These are phyloP conservation scores for Leccinum olivaceopallidum DNA, from an alignment of 768 basidiomycete genomes.

Conservation along the genomic window DNA sequence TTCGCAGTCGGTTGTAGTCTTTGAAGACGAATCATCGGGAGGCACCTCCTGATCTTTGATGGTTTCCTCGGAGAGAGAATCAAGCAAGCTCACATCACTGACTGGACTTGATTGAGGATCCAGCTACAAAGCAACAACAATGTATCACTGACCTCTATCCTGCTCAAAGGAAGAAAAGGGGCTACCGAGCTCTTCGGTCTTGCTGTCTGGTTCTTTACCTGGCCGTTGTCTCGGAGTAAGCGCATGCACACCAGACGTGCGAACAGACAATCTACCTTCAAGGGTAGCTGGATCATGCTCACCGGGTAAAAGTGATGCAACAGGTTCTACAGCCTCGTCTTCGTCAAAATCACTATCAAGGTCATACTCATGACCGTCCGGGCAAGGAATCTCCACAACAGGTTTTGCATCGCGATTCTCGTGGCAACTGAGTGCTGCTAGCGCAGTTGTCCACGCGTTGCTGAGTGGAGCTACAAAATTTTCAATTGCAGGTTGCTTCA, in stretches of 20 bases:
- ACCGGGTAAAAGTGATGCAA: not conserved
- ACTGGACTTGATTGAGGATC: conserved; percentile 13
- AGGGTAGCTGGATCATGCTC: not conserved
- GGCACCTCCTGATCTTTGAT: not conserved
- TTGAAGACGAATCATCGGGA: not conserved
- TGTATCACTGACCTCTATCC: conserved; percentile 7
- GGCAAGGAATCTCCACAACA: conserved; percentile 7
- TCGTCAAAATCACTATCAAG: conserved; percentile 30
- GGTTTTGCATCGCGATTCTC: not conserved
- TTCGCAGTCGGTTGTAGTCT: not conserved
- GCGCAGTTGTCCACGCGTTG: conserved; percentile 8
- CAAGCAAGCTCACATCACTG: not conserved
- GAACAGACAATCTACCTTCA: conserved; percentile 5
- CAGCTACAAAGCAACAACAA: not conserved
- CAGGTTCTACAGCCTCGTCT: conserved; percentile 1
- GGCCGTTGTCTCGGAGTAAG: not conserved
- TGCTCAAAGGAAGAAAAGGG: conserved; percentile 12
- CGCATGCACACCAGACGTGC: not conserved
- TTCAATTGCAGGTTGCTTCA: conserved; percentile 1
- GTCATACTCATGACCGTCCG: conserved; percentile 17
- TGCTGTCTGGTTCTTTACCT: conserved; percentile 9
- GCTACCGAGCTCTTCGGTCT: not conserved
- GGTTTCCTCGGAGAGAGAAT: conserved; percentile 4
- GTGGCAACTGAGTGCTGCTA: not conserved
- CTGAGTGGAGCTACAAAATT: conserved; percentile 9